phyloP scores from a whole-genome alignment of 1,139 yeast species.

The Zhuliangozyma blackwelliae region DNA sequence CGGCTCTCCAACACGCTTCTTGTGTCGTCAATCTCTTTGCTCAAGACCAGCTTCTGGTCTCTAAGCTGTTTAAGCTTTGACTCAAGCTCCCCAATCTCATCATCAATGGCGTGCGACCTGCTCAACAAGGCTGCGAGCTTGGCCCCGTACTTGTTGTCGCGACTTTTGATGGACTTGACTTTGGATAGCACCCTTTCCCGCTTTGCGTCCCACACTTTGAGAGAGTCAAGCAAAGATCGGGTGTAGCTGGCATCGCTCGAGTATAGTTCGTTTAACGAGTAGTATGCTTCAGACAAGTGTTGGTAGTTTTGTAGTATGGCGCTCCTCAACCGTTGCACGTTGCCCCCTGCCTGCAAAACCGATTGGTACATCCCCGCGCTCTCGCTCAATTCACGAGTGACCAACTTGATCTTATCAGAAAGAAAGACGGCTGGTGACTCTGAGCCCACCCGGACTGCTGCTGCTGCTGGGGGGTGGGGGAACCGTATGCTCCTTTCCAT shows the following conservation, averaged over 20 bases:
- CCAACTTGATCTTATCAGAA: slow-evolving; percentile 6
- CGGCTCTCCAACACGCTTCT: slow-evolving; percentile 53
- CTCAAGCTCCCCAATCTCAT: slow-evolving; percentile 43
- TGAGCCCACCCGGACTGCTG: background rate
- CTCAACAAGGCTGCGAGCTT: slow-evolving; percentile 36
- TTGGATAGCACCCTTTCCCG: slow-evolving; percentile 30
- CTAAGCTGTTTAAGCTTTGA: slow-evolving; percentile 29
- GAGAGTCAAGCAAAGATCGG: slow-evolving; percentile 24
- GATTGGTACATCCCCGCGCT: slow-evolving; percentile 7
- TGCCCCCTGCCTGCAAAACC: slow-evolving; percentile 28
- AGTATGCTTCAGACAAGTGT: slow-evolving; percentile 39
- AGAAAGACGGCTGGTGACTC: slow-evolving; percentile 13
- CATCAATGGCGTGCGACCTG: slow-evolving; percentile 31
- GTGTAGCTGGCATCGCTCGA: slow-evolving; percentile 32
- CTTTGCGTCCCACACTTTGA: slow-evolving; percentile 43
- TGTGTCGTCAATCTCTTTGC: slow-evolving; percentile 44
- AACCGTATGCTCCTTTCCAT: slow-evolving; percentile 3
- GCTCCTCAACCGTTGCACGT: slow-evolving; percentile 25
- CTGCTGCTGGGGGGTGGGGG: background rate
- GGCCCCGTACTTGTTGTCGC: slow-evolving; percentile 40
- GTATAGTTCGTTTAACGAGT: slow-evolving; percentile 49
- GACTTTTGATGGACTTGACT: slow-evolving; percentile 40
- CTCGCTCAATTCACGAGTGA: slow-evolving; percentile 6
- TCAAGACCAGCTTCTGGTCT: slow-evolving; percentile 33
- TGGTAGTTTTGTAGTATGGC: slow-evolving; percentile 24